Percentiles rank a stretch among this genome's conserved stretches.
Conservation (phyloP, 352 stramenopile genomes). For the Plasmopara viticola region DNA sequence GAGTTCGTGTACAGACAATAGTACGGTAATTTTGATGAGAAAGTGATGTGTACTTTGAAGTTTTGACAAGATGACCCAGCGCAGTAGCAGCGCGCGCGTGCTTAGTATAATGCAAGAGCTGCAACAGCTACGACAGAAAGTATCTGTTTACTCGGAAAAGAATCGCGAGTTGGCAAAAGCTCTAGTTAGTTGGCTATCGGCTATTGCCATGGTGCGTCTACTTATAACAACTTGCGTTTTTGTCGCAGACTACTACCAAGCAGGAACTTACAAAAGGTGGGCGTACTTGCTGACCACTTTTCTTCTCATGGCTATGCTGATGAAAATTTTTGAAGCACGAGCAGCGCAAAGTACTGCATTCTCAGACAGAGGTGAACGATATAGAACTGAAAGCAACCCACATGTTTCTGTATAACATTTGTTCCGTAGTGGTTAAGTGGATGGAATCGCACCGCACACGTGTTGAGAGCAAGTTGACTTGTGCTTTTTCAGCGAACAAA, state of each 20-base stretch:
- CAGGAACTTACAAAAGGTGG: constrained; percentile 47
- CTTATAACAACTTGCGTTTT: background rate
- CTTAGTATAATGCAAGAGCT: constrained; percentile 63
- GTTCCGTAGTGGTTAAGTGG: constrained; percentile 24
- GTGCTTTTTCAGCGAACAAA: background rate
- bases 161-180: constrained; percentile 62
- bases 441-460: constrained; percentile 18
- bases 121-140: constrained; percentile 43
- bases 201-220: background rate
- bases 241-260: constrained; percentile 42
- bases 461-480: constrained; percentile 10
- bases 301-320: constrained; percentile 1
- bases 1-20: no score
- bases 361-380: constrained; percentile 23
- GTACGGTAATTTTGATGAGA: background rate
- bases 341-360: constrained; percentile 21
- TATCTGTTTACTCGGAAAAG: constrained; percentile 36
- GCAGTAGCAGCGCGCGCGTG: constrained; percentile 37
- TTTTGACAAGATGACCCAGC: constrained; percentile 23
- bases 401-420: background rate
- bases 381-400: background rate
- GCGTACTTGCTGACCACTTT: background rate
- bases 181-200: constrained; percentile 28
- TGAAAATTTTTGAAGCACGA: constrained; percentile 14
- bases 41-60: constrained; percentile 6